Conservation (phyloP, 139 green algal genomes). For the Chlorella vulgaris region DNA sequence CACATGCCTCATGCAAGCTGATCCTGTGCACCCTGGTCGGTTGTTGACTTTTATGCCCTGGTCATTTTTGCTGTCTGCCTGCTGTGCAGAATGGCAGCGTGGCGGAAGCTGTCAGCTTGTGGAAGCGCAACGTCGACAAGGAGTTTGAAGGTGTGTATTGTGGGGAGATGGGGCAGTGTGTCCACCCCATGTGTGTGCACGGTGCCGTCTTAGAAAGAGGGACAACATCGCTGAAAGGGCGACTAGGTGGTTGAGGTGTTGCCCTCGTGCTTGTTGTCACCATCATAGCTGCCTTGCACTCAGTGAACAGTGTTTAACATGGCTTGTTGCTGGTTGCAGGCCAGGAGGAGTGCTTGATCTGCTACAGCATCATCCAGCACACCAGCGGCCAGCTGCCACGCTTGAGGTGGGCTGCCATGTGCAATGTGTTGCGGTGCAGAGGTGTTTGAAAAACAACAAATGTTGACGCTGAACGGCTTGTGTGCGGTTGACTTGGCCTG, state of each 20-base stretch:
- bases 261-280: too few species aligned
- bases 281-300: not conserved
- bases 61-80: not conserved
- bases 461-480: too few species aligned
- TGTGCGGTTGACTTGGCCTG: too few species aligned
- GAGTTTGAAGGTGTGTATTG: constrained; percentile 65
- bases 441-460: too few species aligned
- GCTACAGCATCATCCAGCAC: constrained; percentile 90
- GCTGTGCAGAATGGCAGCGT: constrained; percentile 78
- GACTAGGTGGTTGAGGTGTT: too few species aligned
- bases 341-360: constrained; percentile 97
- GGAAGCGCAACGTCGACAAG: constrained; percentile 82
- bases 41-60: not conserved
- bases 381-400: constrained; percentile 81
- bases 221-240: too few species aligned
- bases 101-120: constrained; percentile 81
- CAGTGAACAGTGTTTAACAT: not conserved
- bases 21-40: not conserved
- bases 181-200: too few species aligned
- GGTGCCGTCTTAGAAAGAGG: too few species aligned
- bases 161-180: not conserved
- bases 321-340: constrained; percentile 49
- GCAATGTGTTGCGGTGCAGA: too few species aligned
- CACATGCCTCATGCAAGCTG: not conserved
- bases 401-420: constrained; percentile 54